Evolutionary conservation across 1,284 basidiomycete species (phyloP), one percentile per base, ranked within the genome.

Genomic region (Coniferiporia weirii): DNA sequence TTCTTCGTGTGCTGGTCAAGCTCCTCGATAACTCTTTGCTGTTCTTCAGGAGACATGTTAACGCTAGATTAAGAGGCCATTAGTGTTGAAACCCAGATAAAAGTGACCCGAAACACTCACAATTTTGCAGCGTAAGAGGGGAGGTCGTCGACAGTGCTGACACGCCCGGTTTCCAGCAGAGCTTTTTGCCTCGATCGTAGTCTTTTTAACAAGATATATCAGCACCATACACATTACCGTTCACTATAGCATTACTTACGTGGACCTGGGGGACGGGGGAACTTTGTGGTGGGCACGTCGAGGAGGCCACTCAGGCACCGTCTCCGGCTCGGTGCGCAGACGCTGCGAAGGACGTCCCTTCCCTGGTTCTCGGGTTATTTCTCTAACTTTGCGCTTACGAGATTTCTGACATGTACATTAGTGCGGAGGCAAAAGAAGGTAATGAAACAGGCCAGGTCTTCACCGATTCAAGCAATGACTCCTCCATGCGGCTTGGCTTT

Each of bases 401-500:
- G 46, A 34, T 57, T 54, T 49, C 55, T 57, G 38, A 13, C 6
- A 15, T 22, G n/a, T 15, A 13, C 20, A 10, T n/a, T 45, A 36
- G 22, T 9, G n/a, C 22, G 1, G 35, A 40, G 13, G 1, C 5
- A 59, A 47, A 50, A 45, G 27, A 32, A 32, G n/a, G 10, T 12
- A 17, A n/a, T 15, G 19, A 22, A 40, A 48, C 56, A 48, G 59
- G 44, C 63, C 15, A n/a, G 62, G 84, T 84, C 71, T 79, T 73
- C n/a, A 85, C 67, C 2, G 79, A 78, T 27, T 75, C 77, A 60
- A 77, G 78, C 2, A 82, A 77, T 43, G 82, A 77, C 60, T 82
- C 79, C 54, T 89, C 87, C 38, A 91, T 82, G 3, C 76, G 77
- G 66, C 81, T 91, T n/a, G 83, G 79, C 3, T 76, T 74, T 12